Evolutionary conservation across 768 basidiomycete genomes (phyloP), one percentile per base, ranked within the genome.

Genomic region (Russula abietina): DNA sequence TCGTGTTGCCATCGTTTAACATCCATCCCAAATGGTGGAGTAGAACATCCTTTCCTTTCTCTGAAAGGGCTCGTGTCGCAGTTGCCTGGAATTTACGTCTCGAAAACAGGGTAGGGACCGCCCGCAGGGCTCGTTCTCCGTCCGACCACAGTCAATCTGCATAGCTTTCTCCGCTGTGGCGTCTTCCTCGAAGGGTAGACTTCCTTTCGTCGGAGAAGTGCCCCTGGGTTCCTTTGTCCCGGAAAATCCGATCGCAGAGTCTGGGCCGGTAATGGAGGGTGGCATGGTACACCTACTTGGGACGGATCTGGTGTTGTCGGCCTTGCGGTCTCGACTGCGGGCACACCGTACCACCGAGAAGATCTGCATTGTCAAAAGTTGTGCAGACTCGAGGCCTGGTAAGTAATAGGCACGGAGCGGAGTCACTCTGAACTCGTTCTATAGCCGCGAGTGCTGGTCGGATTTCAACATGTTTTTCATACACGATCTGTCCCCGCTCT

Each of bases 401-500:
- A 39, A 11, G 60, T 50, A 52, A 43, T 53, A 55, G 45, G 62
- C 46, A 48, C 58, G 48, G 62, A 55, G 46, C 52, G 22, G 46
- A 54, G 38, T 30, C 38, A 36, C 5, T 26, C 58, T 24, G 36
- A 41, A 41, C 41, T 59, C 57, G 51, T 48, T 54, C 28, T 32
- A 54, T 54, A 57, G 33, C 53, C 54, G 39, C 45, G 24, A 32
- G 38, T 45, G 53, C 30, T 49, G 58, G 22, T 55, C 58, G 10
- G 10, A 32, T 24, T 55, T 58, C 39, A 54, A 49, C 57, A 45
- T 49, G 30, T 59, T 57, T 62, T 55, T 64, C 39, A 55, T 59
- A 60, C 48, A 64, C 63, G 63, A 60, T 60, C 54, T 55, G 28
- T 48, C n/a, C 32, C 59, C 59, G 58, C 54, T 55, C 55, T 50